Conservation (phyloP, 169 alveolate species). For the Plasmodium fragile region DNA sequence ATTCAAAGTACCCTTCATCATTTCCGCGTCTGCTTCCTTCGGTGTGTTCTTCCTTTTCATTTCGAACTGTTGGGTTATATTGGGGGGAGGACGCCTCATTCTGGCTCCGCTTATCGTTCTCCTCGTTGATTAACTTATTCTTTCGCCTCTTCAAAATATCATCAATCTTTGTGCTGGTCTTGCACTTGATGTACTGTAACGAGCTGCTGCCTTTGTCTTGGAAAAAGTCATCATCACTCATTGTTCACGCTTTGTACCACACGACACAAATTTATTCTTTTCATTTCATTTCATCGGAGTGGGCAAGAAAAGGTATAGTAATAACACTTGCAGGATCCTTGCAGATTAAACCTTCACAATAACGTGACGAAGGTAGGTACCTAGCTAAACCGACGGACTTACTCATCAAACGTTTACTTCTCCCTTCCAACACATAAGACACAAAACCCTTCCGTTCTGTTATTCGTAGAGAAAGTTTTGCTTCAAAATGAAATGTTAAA, state of each 20-base stretch:
- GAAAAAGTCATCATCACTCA: conserved; percentile 78
- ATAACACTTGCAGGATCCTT: neutral
- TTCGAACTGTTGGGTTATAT: too few species aligned
- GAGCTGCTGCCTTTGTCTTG: conserved; percentile 39
- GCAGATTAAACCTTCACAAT: neutral
- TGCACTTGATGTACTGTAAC: conserved; percentile 55
- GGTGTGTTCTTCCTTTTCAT: neutral
- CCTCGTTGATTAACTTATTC: conserved; percentile 12
- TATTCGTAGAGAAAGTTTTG: neutral
- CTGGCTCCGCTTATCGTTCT: neutral
- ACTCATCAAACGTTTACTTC: neutral
- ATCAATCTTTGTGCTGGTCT: conserved; percentile 72
- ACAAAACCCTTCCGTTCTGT: neutral
- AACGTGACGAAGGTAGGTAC: neutral
- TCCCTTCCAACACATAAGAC: neutral
- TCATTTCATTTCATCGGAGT: neutral
- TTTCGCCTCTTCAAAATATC: conserved; percentile 71
- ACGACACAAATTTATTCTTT: neutral
- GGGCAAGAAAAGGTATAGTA: neutral
- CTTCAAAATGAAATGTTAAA: neutral
- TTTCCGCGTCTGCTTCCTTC: neutral
- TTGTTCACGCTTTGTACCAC: neutral
- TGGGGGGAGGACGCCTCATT: neutral
- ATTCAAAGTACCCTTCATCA: neutral
- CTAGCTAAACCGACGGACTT: neutral